Conservation (phyloP, 805 yeast genomes). For the Wickerhamomyces bisporus region DNA sequence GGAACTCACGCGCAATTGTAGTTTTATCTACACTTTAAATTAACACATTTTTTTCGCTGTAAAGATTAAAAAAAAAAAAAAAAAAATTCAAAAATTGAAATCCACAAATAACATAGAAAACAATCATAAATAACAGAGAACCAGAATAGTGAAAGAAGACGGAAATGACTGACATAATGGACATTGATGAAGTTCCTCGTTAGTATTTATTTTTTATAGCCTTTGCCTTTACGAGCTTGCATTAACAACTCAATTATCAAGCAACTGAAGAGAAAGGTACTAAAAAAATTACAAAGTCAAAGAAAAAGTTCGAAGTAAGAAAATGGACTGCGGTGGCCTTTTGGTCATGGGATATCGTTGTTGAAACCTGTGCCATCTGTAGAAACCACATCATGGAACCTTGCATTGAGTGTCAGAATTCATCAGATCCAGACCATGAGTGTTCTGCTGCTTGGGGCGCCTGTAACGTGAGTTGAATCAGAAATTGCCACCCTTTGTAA, state of each 20-base stretch:
- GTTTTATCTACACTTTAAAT: too few relatives aligned
- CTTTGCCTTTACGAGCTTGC: not conserved
- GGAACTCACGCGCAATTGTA: too few relatives aligned
- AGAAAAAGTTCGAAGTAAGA: constrained; percentile 82
- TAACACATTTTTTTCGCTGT: too few relatives aligned
- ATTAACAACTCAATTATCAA: not conserved
- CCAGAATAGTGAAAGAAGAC: too few relatives aligned
- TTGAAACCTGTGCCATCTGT: constrained; percentile 97
- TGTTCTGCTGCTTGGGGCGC: constrained; percentile 97
- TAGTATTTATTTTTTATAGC: not conserved
- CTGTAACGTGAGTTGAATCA: constrained; percentile 49
- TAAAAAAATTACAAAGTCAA: constrained; percentile 17
- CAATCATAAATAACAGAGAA: too few relatives aligned
- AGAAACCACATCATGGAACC: constrained; percentile 98
- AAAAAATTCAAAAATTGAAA: too few relatives aligned
- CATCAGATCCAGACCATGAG: constrained; percentile 43
- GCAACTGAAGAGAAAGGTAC: constrained; percentile 5
- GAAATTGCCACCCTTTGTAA: too few relatives aligned
- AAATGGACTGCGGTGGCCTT: constrained; percentile 99
- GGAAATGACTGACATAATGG: not conserved
- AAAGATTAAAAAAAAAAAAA: too few relatives aligned
- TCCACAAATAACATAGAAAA: too few relatives aligned
- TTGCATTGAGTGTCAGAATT: constrained; percentile 83
- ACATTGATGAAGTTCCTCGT: not conserved
- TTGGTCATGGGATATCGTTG: constrained; percentile 98